Percentiles rank a stretch among this genome's conserved stretches.
These are phyloP conservation scores for Gynandropsis gynandra DNA, from an alignment of 345 rosid species.

Conservation along the genomic window DNA sequence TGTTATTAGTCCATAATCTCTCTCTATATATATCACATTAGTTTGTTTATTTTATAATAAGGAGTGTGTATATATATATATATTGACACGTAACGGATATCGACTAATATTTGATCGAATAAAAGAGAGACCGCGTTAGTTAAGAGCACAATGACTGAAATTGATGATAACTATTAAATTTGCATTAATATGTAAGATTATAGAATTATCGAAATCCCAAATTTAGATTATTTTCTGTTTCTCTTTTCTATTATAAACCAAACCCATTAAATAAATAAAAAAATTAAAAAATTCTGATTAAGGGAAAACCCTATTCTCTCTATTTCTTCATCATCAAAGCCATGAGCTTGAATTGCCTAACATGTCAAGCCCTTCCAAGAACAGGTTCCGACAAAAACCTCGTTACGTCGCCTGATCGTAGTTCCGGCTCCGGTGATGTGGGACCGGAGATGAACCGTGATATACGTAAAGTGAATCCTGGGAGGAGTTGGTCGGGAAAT, in stretches of 20 bases:
- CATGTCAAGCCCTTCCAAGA: conserved; percentile 33
- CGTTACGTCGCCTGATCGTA: conserved; percentile 3
- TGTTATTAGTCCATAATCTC: no score
- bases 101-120: no score
- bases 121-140: no score
- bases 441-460: conserved; percentile 10
- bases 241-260: conserved; percentile 24
- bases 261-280: no score
- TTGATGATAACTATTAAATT: no score
- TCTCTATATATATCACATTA: no score
- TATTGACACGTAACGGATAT: no score
- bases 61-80: no score
- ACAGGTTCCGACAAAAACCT: conserved; percentile 25
- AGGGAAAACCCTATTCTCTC: conserved; percentile 19
- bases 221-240: conserved; percentile 18
- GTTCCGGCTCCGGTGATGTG: conserved; percentile 8
- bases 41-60: no score
- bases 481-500: conserved; percentile 37
- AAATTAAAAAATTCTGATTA: neutral
- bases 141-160: no score
- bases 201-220: no score
- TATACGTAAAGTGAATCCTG: conserved; percentile 32
- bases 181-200: no score
- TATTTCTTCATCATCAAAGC: conserved; percentile 2
- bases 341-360: conserved; percentile 61